Conservation (phyloP, 2,329 filamentous ascomycete species). For the Botryotinia narcissicola region DNA sequence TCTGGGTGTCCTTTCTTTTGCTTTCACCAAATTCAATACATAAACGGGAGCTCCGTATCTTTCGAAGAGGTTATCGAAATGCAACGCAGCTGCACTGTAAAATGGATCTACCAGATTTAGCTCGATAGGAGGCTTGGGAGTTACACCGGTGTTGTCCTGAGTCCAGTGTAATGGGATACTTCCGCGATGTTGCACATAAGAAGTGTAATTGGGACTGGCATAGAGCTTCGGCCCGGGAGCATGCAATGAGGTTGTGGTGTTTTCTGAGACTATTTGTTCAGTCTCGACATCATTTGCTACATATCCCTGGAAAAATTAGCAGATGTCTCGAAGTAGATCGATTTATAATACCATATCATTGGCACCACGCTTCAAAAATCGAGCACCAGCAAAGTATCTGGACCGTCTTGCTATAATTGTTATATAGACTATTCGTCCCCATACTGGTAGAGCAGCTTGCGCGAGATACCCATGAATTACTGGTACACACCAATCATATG, state of each 20-base stretch:
- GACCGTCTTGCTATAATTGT: conserved; percentile 92
- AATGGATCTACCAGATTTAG: conserved; percentile 95
- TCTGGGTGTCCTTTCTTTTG: conserved; percentile 80
- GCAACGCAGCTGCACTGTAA: conserved; percentile 85
- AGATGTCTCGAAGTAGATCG: neutral
- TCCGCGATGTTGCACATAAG: conserved; percentile 93
- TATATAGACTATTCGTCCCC: conserved; percentile 85
- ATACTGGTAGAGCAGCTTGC: conserved; percentile 80
- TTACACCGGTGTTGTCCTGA: conserved; percentile 91
- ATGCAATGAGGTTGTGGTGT: conserved; percentile 92
- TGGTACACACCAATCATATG: conserved; percentile 93
- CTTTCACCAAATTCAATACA: conserved; percentile 86
- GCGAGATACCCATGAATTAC: conserved; percentile 97
- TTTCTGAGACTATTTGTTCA: conserved; percentile 95
- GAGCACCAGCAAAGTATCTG: conserved; percentile 87
- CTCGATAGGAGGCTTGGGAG: conserved; percentile 94
- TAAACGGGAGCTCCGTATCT: conserved; percentile 92
- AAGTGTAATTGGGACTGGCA: conserved; percentile 88
- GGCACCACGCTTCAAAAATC: conserved; percentile 89
- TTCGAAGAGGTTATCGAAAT: conserved; percentile 93
- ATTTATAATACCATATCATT: conserved; percentile 67
- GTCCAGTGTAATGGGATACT: conserved; percentile 98
- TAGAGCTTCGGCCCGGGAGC: conserved; percentile 82
- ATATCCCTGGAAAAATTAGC: conserved; percentile 57
- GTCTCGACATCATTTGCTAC: conserved; percentile 99